Evolutionary conservation across 129 eudicot species (phyloP), one percentile per base, ranked within the genome.

Genomic region (Solidago caesia): DNA sequence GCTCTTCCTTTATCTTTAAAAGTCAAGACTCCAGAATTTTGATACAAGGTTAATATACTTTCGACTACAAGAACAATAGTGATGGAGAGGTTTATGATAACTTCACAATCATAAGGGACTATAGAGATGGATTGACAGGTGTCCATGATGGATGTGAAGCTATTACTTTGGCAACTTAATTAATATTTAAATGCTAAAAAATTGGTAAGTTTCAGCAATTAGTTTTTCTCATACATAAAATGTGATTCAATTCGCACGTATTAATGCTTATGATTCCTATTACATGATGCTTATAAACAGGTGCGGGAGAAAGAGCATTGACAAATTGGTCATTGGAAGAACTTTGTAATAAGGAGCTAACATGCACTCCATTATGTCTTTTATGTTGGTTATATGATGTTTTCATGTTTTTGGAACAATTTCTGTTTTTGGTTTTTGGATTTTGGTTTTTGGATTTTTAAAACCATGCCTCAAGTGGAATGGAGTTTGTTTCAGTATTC

Each of bases 101-200:
- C 39, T 92, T 92, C 82, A 87, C 95, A 45, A 84, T 89, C 61
- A 85, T 96, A n/a, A 84, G 98, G 78, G 96, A 92, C 80, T 92
- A 89, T 49, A 85, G 81, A 79, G 96, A 92, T 68, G 91, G 85
- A 39, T 81, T 92, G 70, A 94, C 97, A 2, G 89, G 97, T 77
- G 94, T 89, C 9, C 91, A 70, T 58, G 94, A 87, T 77, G 84
- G 91, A 55, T 89, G 97, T 72, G 96, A 89, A 77, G 45, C 94
- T 13, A 87, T 87, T 60, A 89, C 90, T 74, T 65, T 65, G 63
- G 89, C 91, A 27, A 55, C 69, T 43, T 89, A 67, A 21, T 43
- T 89, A 67, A 21, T 27, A 15, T 11, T 5, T 45, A 8, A 21
- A 16, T 57, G 4, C 8, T 57, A 14, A 14, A 16, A 1, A 21